Conservation (phyloP, 345 rosid species). For the Leavenworthia alabamica region DNA sequence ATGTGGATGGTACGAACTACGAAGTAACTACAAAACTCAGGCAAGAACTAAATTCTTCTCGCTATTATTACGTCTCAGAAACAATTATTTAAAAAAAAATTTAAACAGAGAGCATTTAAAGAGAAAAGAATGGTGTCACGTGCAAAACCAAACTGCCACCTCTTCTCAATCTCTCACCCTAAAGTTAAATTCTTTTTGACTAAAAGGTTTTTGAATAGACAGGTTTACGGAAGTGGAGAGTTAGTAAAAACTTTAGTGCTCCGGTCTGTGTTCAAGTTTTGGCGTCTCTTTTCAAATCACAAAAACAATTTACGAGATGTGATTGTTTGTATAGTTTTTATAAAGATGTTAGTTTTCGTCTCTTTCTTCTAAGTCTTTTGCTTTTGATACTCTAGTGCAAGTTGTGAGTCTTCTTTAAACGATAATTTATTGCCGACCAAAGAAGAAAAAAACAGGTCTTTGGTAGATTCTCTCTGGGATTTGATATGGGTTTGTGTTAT, state of each 20-base stretch:
- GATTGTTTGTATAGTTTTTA: slow-evolving; percentile 3
- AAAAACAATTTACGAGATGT: slow-evolving; percentile 16
- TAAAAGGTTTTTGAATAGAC: slow-evolving; percentile 21
- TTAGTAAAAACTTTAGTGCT: slow-evolving; percentile 24
- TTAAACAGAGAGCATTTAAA: neutral
- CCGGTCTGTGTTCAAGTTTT: slow-evolving; percentile 18
- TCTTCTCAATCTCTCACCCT: neutral
- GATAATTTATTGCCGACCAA: slow-evolving; percentile 16
- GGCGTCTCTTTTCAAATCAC: slow-evolving; percentile 16
- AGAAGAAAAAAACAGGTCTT: neutral
- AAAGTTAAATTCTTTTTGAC: slow-evolving; percentile 3
- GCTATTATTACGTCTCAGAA: neutral
- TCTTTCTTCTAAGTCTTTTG: neutral
- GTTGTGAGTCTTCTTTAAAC: slow-evolving; percentile 1
- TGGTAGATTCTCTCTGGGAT: neutral
- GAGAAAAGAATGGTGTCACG: slow-evolving; percentile 7
- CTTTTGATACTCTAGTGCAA: neutral
- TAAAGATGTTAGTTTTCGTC: neutral
- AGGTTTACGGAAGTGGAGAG: slow-evolving; percentile 18
- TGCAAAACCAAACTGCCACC: slow-evolving; percentile 17
- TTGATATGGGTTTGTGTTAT: slow-evolving; percentile 61
- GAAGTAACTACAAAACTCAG: neutral
- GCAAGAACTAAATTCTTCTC: neutral
- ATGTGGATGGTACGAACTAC: neutral
- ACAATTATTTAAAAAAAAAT: neutral